Evolutionary conservation across 495 filamentous ascomycete genomes (phyloP), one percentile per base, ranked within the genome.

Genomic region (Viridothelium virens): DNA sequence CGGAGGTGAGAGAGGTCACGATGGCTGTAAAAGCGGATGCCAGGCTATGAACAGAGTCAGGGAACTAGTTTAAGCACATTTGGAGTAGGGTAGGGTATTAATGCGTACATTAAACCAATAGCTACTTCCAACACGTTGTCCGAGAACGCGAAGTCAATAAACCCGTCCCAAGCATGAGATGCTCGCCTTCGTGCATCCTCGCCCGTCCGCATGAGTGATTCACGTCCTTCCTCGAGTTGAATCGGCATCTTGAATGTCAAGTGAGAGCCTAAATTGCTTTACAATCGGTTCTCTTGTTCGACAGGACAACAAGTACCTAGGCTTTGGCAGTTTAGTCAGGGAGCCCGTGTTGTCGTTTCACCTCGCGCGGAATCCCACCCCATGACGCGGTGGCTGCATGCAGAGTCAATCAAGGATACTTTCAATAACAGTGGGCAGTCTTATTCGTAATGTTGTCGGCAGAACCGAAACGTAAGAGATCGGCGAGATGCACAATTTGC

Each of bases 1-100:
- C 89, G 50, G 81, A 83, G 7, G 90, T 87, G 67, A 92, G 87
- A 2, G 86, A 89, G 16, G 84, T 88, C 37, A 90, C 87, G 34
- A 91, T 81, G 63, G 83, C 80, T 0, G 87, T 91, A 72, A 92
- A 92, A 48, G 88, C 84, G 66, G 86, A 82, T 11, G 88, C 89
- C 48, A 91, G 78, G 65, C 87, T 89, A 12, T 2, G 12, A 25
- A 33, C 6, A 41, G 62, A 31, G 25, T 25, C 25, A 25, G 25
- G 25, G 25, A 25, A 25, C 25, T 25, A 25, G 1, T 25, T 25
- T 25, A 25, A 25, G 25, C 25, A 25, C 25, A 25, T 25, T 25
- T 25, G 25, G 25, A 25, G 25, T 25, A 25, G 0, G 25, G 25
- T 25, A 25, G 25, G n/a, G 41, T 14, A 44, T 44, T 14, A 1